Percentiles rank a stretch among this genome's conserved stretches.
phyloP scores from a whole-genome alignment of 441 rosid genomes.

The Gossypium lobatum region DNA sequence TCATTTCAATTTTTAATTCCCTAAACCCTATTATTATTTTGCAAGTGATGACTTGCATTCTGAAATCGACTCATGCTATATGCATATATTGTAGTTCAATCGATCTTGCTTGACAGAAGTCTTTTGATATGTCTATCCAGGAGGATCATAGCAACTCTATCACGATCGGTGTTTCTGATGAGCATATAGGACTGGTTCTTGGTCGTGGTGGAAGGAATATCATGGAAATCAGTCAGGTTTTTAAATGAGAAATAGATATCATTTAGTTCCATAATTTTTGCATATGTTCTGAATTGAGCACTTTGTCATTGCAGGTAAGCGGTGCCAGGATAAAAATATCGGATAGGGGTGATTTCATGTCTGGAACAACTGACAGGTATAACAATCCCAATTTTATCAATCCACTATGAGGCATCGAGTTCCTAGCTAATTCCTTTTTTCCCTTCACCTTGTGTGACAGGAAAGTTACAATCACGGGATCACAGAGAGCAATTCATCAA shows the following conservation, averaged over 20 bases:
- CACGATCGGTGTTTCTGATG: constrained; percentile 89
- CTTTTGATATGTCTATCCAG: constrained; percentile 34
- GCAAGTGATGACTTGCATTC: not conserved
- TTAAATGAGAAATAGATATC: not conserved
- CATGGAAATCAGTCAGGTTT: constrained; percentile 91
- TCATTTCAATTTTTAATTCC: not conserved
- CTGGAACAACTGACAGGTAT: constrained; percentile 90
- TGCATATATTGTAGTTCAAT: not conserved
- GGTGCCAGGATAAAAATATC: constrained; percentile 95
- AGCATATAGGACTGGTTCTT: constrained; percentile 83
- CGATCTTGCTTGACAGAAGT: constrained; percentile 14
- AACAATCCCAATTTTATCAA: not conserved
- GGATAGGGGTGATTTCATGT: constrained; percentile 89
- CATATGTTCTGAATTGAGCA: constrained; percentile 10
- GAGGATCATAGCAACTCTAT: constrained; percentile 66
- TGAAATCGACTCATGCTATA: not conserved
- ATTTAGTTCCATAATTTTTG: constrained; percentile 1
- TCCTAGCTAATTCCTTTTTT: not conserved
- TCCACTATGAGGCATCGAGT: not conserved
- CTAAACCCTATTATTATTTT: not conserved
- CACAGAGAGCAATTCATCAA: constrained; percentile 75
- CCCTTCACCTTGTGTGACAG: constrained; percentile 30
- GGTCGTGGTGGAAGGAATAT: constrained; percentile 98
- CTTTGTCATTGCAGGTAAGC: constrained; percentile 48
- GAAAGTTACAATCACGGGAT: constrained; percentile 90